Evolutionary conservation across 495 filamentous ascomycete genomes (phyloP), one percentile per base, ranked within the genome.

Genomic region (Xylona heveae): DNA sequence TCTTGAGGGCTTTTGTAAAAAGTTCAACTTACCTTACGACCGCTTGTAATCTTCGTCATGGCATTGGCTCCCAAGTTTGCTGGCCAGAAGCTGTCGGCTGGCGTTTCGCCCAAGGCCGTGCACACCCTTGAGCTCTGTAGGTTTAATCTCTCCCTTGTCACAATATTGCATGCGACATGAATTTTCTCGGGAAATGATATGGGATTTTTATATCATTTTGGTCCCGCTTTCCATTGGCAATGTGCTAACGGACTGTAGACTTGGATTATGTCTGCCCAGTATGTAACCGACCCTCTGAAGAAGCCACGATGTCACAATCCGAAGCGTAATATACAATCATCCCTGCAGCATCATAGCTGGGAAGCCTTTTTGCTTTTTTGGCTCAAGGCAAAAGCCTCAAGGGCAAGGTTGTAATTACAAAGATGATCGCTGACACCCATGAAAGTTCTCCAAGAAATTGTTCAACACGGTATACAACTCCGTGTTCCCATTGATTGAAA

Each of bases 211-310:
- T n/a, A n/a, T n/a, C n/a, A n/a, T n/a, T n/a, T n/a, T n/a, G n/a
- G n/a, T n/a, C n/a, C n/a, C n/a, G n/a, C n/a, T n/a, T n/a, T n/a
- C n/a, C n/a, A n/a, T n/a, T n/a, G n/a, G n/a, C n/a, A n/a, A n/a
- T n/a, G n/a, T n/a, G n/a, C n/a, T n/a, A n/a, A n/a, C n/a, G n/a
- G n/a, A n/a, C 30, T 22, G 15, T 20, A 67, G 64, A 74, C 46
- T 74, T 85, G 46, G 79, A 90, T 57, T 91, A 85, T 55, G 75
- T 78, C 39, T 90, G 80, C 47, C 77, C 80, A 18, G 68, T 68
- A 49, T 51, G 61, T 34, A 36, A 46, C 31, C 18, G 27, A 9
- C 18, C 23, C 8, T n/a, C n/a, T n/a, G n/a, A n/a, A n/a, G n/a
- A n/a, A n/a, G n/a, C n/a, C n/a, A n/a, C n/a, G n/a, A n/a, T n/a